Evolutionary conservation across 352 stramenopile species (phyloP), one percentile per base, ranked within the genome.

Genomic region (Phytopythium ostracodes): DNA sequence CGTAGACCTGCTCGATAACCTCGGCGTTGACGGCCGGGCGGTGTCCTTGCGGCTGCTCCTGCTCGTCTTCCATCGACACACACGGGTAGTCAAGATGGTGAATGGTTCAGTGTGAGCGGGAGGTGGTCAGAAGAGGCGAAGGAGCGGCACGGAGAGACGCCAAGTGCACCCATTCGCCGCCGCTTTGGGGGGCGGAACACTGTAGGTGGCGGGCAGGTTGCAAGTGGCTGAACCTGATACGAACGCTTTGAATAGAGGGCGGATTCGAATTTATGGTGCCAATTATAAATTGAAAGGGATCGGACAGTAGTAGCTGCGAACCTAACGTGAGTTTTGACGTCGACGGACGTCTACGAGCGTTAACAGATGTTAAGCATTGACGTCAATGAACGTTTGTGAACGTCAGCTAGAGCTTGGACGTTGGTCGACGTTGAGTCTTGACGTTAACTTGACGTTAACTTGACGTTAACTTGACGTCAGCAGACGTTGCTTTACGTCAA

Each of bases 1-100:
- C 44, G 51, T 75, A 75, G 55, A 62, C 20, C 24, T 62, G 58
- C 46, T 49, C 47, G 9, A 31, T 17, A 8, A 36, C 9, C 31
- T 46, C 44, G 10, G 22, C 14, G 9, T 10, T 14, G 33, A 29
- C 20, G n/a, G 24, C 22, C 22, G 24, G 35, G 33, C 20, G 25
- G 47, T 33, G 18, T 31, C 43, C 42, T 6, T 58, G 31, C 29
- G 22, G n/a, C 2, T 57, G 29, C 29, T 36, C 25, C 49, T 40
- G 12, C 18, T 22, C n/a, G n/a, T n/a, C 20, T n/a, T 58, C 52
- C 52, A 58, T 58, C 31, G 4, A 18, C 8, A 24, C n/a, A 5
- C 7, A 22, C 5, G n/a, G 9, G 3, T 4, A 24, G 40, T 22
- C 11, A 6, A 31, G 44, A 31, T 12, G 18, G 42, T 10, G 20